Conservation (phyloP, 495 filamentous ascomycete genomes). For the Penicillium turbatum region DNA sequence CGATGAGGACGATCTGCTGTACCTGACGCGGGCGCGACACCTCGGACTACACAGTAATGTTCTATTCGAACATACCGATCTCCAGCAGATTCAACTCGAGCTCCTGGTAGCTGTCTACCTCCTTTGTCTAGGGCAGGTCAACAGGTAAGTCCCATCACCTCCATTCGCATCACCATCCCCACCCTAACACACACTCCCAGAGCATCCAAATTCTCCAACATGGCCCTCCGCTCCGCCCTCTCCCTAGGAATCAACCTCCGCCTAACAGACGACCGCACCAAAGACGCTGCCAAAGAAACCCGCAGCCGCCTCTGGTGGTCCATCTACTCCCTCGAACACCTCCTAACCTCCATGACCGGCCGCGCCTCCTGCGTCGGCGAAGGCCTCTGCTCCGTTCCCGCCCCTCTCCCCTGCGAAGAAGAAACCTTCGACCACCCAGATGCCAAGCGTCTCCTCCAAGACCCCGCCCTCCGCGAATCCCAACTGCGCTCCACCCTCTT, state of each 20-base stretch:
- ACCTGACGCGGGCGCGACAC: constrained; percentile 53
- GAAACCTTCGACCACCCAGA: constrained; percentile 31
- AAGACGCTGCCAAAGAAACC: constrained; percentile 51
- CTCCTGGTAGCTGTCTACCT: constrained; percentile 56
- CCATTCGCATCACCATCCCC: neutral
- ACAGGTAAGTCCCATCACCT: constrained; percentile 44
- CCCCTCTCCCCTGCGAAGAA: constrained; percentile 54
- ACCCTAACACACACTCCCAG: constrained; percentile 28
- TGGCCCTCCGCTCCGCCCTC: constrained; percentile 55
- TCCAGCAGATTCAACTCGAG: constrained; percentile 57
- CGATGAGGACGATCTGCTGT: constrained; percentile 51
- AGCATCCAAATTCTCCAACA: constrained; percentile 54
- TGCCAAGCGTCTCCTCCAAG: constrained; percentile 20
- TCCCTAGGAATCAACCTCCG: constrained; percentile 59
- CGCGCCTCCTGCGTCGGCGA: constrained; percentile 55
- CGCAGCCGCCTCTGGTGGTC: constrained; percentile 63
- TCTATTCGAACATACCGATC: constrained; percentile 53
- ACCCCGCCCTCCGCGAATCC: constrained; percentile 15
- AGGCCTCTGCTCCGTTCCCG: constrained; percentile 47
- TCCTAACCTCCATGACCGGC: constrained; percentile 56
- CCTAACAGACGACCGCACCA: constrained; percentile 45
- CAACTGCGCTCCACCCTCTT: constrained; percentile 33
- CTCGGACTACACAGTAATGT: constrained; percentile 46
- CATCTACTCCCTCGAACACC: constrained; percentile 53
- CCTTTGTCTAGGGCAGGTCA: constrained; percentile 54